These are phyloP conservation scores for Trametes meyenii DNA, from an alignment of 768 basidiomycete species.

Conservation along the genomic window DNA sequence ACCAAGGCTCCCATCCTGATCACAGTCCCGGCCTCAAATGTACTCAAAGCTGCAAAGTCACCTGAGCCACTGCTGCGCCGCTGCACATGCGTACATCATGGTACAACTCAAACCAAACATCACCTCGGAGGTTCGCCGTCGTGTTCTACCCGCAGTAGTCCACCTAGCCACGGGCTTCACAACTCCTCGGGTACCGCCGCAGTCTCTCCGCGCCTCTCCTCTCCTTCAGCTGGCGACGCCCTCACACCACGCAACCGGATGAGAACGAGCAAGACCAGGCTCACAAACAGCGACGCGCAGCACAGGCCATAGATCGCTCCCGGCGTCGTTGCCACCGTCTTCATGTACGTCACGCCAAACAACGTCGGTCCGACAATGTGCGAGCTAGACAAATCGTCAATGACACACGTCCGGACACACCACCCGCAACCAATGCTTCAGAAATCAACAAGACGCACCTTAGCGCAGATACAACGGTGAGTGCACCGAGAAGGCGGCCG, in stretches of 20 bases:
- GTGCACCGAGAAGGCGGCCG: constrained; percentile 78
- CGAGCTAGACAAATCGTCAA: constrained; percentile 42
- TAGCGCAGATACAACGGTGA: constrained; percentile 76
- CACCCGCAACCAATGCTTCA: neutral
- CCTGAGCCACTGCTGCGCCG: neutral
- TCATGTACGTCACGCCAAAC: constrained; percentile 73
- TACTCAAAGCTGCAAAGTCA: too few relatives aligned
- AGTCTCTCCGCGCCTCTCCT: neutral
- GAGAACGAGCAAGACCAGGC: constrained; percentile 13
- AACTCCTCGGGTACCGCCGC: neutral
- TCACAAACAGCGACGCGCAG: constrained; percentile 17
- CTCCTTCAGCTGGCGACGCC: neutral
- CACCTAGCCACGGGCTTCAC: neutral
- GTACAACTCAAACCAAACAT: neutral
- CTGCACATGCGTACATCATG: neutral
- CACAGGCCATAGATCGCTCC: constrained; percentile 51
- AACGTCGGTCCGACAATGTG: constrained; percentile 75
- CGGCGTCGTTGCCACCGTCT: constrained; percentile 73
- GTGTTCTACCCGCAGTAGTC: too few relatives aligned
- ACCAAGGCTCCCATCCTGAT: too few relatives aligned
- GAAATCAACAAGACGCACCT: constrained; percentile 43
- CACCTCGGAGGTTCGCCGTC: neutral
- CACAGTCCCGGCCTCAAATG: too few relatives aligned
- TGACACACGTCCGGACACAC: neutral
- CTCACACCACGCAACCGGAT: constrained; percentile 9